Base-by-base conservation (phyloP, 2,329 filamentous ascomycete species). In the Arthrobotrys iridis region DNA sequence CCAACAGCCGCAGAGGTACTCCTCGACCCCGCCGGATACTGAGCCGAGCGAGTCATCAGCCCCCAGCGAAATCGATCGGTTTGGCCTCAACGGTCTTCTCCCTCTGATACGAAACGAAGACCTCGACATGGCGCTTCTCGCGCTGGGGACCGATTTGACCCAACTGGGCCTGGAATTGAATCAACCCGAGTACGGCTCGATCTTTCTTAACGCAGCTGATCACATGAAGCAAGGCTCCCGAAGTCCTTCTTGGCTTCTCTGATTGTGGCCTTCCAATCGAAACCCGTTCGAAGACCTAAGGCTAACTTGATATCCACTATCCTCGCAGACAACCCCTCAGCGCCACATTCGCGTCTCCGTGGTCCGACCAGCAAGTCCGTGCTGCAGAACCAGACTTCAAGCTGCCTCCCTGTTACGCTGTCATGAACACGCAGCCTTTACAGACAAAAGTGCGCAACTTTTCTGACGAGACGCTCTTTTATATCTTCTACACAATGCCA, bases 401-500 rank as follows among this genome's bases (percentile, higher is more conserved):
- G 7, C 82, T 90, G 7, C 89, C 89, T 3, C 83, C 84, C 40
- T 89, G 88, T 72, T 91, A 91, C 80, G 88, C 85, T 8, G 89
- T 91, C 7, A 86, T 85, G 66, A 91, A 90, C 78, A 88, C 90
- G 8, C 88, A 89, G 58, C 85, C 87, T 5, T 82, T 90, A 18
- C 84, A 87, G 64, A 83, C 84, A 52, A 87, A 88, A 71, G 86
- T 89, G 77, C 82, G 84, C 2, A 86, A 85, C 64, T 89, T 89
- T 81, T 86, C 84, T 43, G 85, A 88, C 77, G 89, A 91, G 80
- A 90, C 89, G 0, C 83, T 91, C 3, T 89, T 91, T 80, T 88
- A 88, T 79, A 89, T 90, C 73, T 91, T 91, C 84, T 91, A 90
- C 82, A 88, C 87, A 77, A 87, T 88, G 83, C 88, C 88, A 11